Percentiles rank a stretch among this genome's conserved stretches.
Conservation (phyloP, 1,284 basidiomycete species). For the Lignosus rhinocerotis region DNA sequence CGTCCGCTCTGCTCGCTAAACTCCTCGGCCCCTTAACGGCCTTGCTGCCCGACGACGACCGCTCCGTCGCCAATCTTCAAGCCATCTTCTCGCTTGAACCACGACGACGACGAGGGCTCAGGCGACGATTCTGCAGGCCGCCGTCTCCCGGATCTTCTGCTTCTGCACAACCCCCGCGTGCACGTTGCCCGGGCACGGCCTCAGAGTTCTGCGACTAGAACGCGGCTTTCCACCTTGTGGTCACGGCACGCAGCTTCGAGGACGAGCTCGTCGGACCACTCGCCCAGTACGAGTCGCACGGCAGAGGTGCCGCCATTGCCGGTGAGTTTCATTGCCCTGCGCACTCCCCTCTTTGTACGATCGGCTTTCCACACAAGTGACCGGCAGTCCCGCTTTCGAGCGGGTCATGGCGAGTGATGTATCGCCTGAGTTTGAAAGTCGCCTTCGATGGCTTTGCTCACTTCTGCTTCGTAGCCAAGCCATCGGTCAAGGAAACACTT, state of each 20-base stretch:
- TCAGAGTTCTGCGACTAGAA: neutral
- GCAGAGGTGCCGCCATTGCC: neutral
- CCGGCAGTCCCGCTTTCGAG: conserved; percentile 2
- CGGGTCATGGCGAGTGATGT: neutral
- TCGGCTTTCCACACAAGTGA: neutral
- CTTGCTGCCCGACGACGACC: conserved; percentile 1
- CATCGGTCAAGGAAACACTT: neutral
- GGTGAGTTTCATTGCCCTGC: neutral
- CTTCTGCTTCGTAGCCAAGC: neutral
- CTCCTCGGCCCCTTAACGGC: neutral
- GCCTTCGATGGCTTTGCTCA: neutral
- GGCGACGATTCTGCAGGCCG: neutral
- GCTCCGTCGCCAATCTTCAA: conserved; percentile 4
- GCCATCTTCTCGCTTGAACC: conserved; percentile 12
- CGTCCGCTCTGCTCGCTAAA: conserved; percentile 7
- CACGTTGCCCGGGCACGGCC: neutral
- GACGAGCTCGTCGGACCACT: neutral
- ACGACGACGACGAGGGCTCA: neutral
- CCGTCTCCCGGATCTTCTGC: neutral
- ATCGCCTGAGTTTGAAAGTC: conserved; percentile 3
- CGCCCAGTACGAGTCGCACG: neutral
- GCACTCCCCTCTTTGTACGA: neutral
- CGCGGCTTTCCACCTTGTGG: neutral
- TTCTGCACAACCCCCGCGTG: neutral
- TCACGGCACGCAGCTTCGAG: neutral